Evolutionary conservation across 2,329 filamentous ascomycete species (phyloP), one percentile per base, ranked within the genome.

Genomic region (Colletotrichum tabaci): DNA sequence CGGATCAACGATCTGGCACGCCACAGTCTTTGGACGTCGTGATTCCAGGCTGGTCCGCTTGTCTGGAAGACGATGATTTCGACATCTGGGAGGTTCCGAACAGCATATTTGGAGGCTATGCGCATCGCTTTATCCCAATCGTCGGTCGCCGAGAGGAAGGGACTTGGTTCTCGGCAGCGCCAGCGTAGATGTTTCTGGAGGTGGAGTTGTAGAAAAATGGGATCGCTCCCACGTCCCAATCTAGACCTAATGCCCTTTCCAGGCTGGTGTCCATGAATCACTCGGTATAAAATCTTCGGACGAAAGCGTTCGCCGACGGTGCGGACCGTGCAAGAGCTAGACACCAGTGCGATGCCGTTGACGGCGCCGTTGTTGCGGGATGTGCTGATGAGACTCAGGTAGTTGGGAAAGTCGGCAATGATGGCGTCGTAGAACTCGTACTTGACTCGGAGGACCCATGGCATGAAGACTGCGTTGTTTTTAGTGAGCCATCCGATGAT

Each of bases 161-260:
- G 66, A 2, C 66, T 68, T 1, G 10, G 1, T 4, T 65, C 52
- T 0, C 66, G 44, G 12, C 60, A 57, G 0, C 12, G 16, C 61
- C 30, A 38, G 0, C 38, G n/a, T 15, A 52, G 40, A 21, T 68
- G 66, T 15, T 53, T 55, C 7, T 61, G 66, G 0, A 68, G 4
- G 23, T 68, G 61, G 0, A 57, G 35, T 16, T 68, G 66, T 2
- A 68, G n/a, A 3, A 64, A 68, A 7, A 68, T 40, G 1, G 42
- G 47, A 9, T 68, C 66, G 15, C 52, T 58, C 1, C 26, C 66
- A 2, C 44, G 10, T 3, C 35, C 35, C 13, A 68, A 4, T 5
- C 66, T 65, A 1, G 66, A 50, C 7, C 12, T 53, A 1, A 52
- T 46, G 0, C 66, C 66, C 5, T 23, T 38, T 5, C 1, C 0